A percentile compares a stretch with the other conserved stretches of the same genome.
Evolutionary conservation across 257 asterid genomes (phyloP).

Genomic region (Solanum sitiens): DNA sequence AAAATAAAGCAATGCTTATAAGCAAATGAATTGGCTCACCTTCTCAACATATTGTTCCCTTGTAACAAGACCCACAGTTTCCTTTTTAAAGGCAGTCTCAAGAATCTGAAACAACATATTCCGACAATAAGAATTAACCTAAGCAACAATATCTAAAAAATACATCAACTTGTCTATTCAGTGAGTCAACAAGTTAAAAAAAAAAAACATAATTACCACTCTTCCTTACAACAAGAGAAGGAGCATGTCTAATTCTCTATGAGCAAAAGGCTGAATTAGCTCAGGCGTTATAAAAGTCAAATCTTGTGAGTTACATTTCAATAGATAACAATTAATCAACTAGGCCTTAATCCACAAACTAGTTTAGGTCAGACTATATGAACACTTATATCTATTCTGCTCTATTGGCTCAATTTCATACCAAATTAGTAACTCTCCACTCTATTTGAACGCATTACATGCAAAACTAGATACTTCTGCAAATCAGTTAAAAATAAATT

Average conservation of each 20-base stretch:
- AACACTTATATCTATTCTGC: neutral
- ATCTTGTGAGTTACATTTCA: neutral
- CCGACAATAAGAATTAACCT: neutral
- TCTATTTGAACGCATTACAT: neutral
- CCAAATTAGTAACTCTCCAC: neutral
- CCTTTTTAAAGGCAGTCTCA: conserved; percentile 98
- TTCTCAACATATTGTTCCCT: conserved; percentile 97
- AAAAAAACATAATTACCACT: neutral
- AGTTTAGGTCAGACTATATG: neutral
- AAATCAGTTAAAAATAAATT: neutral
- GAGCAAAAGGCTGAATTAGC: neutral
- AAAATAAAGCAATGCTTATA: neutral
- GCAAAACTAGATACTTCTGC: neutral
- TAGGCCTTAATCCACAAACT: neutral
- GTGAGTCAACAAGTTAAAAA: neutral
- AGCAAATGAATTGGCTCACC: conserved; percentile 23
- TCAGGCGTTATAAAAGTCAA: neutral
- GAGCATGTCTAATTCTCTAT: neutral
- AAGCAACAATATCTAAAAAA: neutral
- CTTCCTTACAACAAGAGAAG: neutral
- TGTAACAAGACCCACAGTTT: conserved; percentile 95
- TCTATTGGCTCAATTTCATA: neutral
- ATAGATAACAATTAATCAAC: neutral
- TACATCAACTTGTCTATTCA: neutral
- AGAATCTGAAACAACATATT: conserved; percentile 38